Base-by-base conservation (phyloP, 768 basidiomycete species). In the Hydnomerulius pinastri region DNA sequence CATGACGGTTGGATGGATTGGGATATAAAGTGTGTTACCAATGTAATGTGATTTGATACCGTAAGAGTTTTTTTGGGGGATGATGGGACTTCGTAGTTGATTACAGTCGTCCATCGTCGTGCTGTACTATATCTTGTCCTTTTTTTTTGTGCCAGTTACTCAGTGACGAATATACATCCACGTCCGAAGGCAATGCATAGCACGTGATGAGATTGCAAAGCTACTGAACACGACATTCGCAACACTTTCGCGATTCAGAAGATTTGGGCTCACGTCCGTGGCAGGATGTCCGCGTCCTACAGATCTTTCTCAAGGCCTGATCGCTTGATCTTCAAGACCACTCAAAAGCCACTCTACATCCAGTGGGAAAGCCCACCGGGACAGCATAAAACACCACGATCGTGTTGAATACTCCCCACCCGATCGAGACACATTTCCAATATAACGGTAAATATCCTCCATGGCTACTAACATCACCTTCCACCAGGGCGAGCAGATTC, bases 381-480 rank as follows among this genome's bases (percentile, higher is more conserved):
- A 35, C 33, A 2, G 36, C 20, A 61, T 61, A 57, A 50, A 60
- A 47, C 54, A 40, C 21, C 47, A 33, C 25, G 2, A 3, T 20
- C 23, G 4, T 32, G 30, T 15, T 17, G 27, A 39, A 48, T 20
- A 33, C 2, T 42, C 33, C 41, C 18, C 13, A 23, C 38, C 13
- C 21, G 17, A 17, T 41, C 13, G 10, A 13, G 23, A 40, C 4
- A 20, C 10, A 9, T 40, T 3, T 21, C 38, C 38, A 6, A 4
- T 17, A 35, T 24, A 21, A n/a, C n/a, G n/a, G n/a, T n/a, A n/a
- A n/a, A n/a, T 17, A 11, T 13, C 48, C 32, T 37, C 23, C 13
- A 73, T 75, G 73, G 57, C 71, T 9, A 69, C 65, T 12, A 83
- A 86, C 59, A 80, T 86, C 39, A 85, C 83, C 25, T 90, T 90